A percentile compares a stretch with the other conserved stretches of the same genome.
phyloP scores from a whole-genome alignment of 2,329 filamentous ascomycete genomes.

The Calonectria henricotiae region DNA sequence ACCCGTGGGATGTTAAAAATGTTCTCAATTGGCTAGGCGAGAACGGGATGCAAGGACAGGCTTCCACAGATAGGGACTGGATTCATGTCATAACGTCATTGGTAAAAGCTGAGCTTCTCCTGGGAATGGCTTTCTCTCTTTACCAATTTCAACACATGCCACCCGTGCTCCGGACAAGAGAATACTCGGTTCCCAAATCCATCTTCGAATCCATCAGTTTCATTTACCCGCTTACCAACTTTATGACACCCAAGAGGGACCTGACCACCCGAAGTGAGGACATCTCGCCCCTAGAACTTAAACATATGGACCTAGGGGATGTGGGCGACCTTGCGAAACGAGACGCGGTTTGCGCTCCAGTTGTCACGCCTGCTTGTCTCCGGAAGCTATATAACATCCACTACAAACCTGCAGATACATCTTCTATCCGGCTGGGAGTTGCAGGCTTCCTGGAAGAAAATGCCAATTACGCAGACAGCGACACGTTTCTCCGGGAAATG shows the following conservation, averaged over 20 bases:
- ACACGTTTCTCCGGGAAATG: conserved; percentile 58
- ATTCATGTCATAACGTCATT: conserved; percentile 63
- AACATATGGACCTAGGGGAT: conserved; percentile 37
- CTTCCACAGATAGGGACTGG: conserved; percentile 59
- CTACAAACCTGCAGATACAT: conserved; percentile 53
- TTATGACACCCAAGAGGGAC: conserved; percentile 62
- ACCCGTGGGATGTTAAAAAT: conserved; percentile 54
- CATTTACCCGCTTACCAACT: conserved; percentile 67
- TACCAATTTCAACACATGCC: conserved; percentile 61
- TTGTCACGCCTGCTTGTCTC: conserved; percentile 62
- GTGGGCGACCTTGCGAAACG: conserved; percentile 41
- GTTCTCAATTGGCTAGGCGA: conserved; percentile 63
- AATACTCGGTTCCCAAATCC: conserved; percentile 63
- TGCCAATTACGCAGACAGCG: conserved; percentile 63
- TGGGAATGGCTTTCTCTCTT: conserved; percentile 61
- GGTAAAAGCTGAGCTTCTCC: conserved; percentile 58
- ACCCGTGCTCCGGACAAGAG: conserved; percentile 62
- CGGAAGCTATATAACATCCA: conserved; percentile 65
- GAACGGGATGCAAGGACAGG: conserved; percentile 56
- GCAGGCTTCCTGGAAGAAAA: conserved; percentile 69
- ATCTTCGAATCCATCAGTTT: conserved; percentile 63
- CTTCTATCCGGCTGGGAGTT: conserved; percentile 62
- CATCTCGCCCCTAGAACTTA: conserved; percentile 33
- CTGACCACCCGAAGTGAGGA: conserved; percentile 43
- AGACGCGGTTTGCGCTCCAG: conserved; percentile 53